These are phyloP conservation scores for Cryptococcus wingfieldii DNA, from an alignment of 1,284 basidiomycete species.

Conservation along the genomic window DNA sequence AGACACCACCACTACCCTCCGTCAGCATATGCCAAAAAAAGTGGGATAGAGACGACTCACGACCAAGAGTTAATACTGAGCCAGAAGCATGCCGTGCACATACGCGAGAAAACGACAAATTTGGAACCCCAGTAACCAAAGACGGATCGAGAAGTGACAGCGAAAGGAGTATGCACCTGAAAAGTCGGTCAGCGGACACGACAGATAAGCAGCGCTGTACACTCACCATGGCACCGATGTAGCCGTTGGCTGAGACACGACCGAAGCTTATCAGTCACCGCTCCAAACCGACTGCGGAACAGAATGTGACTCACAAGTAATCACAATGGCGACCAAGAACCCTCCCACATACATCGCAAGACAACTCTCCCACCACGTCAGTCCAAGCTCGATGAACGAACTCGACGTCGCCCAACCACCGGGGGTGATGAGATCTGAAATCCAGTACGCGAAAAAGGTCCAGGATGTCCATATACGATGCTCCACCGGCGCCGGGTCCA, in stretches of 20 bases:
- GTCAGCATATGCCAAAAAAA: constrained; percentile 2
- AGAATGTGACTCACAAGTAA: constrained; percentile 20
- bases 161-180: constrained; percentile 58
- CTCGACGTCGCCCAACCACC: constrained; percentile 39
- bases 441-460: constrained; percentile 44
- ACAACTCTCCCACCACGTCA: constrained; percentile 41
- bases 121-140: constrained; percentile 64
- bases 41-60: constrained; percentile 4
- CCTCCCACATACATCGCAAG: constrained; percentile 36
- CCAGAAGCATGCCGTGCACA: constrained; percentile 62
- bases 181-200: background rate
- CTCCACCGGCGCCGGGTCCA: constrained; percentile 36
- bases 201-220: background rate
- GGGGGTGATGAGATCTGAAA: constrained; percentile 39
- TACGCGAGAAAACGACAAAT: constrained; percentile 58
- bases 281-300: background rate
- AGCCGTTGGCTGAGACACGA: constrained; percentile 55
- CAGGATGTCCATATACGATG: constrained; percentile 34
- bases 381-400: constrained; percentile 31
- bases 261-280: background rate
- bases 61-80: constrained; percentile 53
- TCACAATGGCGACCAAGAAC: constrained; percentile 29
- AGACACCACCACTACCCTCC: constrained; percentile 30
- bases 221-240: constrained; percentile 61
- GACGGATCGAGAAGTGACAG: constrained; percentile 67